phyloP scores from a whole-genome alignment of 2,329 filamentous ascomycete genomes.

The Paecilomyces fulvus region DNA sequence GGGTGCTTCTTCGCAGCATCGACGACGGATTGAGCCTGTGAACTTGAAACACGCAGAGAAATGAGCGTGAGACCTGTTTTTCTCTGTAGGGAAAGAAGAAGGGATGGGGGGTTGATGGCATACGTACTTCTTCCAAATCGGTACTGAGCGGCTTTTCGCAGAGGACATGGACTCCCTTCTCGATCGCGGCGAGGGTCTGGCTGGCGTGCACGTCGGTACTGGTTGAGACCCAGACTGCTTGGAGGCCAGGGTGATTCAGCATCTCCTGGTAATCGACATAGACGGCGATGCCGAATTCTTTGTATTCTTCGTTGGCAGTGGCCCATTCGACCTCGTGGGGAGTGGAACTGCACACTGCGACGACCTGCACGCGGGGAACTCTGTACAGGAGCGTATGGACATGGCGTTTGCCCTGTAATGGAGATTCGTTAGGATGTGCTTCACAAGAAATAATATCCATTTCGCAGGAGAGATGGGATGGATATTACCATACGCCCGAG shows the following conservation, averaged over 20 bases:
- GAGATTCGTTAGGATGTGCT: neutral
- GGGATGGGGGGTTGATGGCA: neutral
- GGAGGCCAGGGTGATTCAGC: constrained; percentile 35
- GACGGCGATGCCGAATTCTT: constrained; percentile 12
- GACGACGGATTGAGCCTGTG: neutral
- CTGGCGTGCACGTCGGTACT: constrained; percentile 49
- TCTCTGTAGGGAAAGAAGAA: neutral
- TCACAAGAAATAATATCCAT: constrained; percentile 4
- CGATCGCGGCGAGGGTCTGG: constrained; percentile 49
- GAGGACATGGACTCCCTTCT: constrained; percentile 47
- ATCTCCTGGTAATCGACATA: constrained; percentile 42
- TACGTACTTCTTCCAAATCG: constrained; percentile 2
- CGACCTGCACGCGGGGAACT: neutral
- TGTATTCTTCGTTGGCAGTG: constrained; percentile 1
- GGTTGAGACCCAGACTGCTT: constrained; percentile 41
- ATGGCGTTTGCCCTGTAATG: neutral
- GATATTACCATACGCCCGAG: neutral
- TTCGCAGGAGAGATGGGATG: constrained; percentile 3
- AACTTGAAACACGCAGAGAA: neutral
- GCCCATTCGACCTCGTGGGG: neutral
- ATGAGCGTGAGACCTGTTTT: neutral
- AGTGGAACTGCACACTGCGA: neutral
- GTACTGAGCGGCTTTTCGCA: constrained; percentile 45
- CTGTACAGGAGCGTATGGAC: neutral
- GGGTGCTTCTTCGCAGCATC: neutral